Evolutionary conservation across 371 early-diverging fungal genomes (phyloP).

Genomic region (Smittium culicis): DNA sequence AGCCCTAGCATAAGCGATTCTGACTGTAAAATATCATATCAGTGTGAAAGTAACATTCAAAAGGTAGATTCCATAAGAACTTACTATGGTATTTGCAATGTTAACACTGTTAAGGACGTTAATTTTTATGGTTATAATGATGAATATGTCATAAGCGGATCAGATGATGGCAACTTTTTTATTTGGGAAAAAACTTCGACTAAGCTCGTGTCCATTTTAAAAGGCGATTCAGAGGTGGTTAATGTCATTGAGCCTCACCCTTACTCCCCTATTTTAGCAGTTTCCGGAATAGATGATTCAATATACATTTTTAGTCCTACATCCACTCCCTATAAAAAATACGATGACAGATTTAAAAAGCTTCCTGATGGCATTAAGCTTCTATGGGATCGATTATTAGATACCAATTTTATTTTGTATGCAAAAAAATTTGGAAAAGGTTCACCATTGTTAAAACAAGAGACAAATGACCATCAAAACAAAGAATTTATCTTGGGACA

Average conservation of each 20-base stretch:
- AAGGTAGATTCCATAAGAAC: background rate
- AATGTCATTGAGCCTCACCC: slow-evolving; percentile 42
- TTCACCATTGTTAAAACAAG: too few species aligned
- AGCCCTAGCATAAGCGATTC: too few species aligned
- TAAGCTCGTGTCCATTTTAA: slow-evolving; percentile 44
- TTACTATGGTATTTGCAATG: slow-evolving; percentile 28
- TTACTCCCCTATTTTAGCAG: slow-evolving; percentile 33
- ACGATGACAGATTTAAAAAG: background rate
- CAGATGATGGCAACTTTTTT: slow-evolving; percentile 60
- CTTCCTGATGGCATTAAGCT: background rate
- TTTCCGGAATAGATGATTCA: slow-evolving; percentile 57
- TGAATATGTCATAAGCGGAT: slow-evolving; percentile 59
- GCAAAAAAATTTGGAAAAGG: background rate
- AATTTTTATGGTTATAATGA: slow-evolving; percentile 54
- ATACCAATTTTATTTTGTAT: background rate
- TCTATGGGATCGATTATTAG: background rate
- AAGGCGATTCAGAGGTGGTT: slow-evolving; percentile 49
- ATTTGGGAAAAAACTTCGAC: slow-evolving; percentile 57
- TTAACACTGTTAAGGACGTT: slow-evolving; percentile 61
- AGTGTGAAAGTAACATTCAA: slow-evolving; percentile 4
- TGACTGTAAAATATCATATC: background rate
- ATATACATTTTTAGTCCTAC: slow-evolving; percentile 47
- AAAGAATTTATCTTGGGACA: too few species aligned
- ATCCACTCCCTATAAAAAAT: background rate
- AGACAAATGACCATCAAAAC: too few species aligned